phyloP scores from a whole-genome alignment of 768 basidiomycete species.

The Xerocomellus chrysenteron region DNA sequence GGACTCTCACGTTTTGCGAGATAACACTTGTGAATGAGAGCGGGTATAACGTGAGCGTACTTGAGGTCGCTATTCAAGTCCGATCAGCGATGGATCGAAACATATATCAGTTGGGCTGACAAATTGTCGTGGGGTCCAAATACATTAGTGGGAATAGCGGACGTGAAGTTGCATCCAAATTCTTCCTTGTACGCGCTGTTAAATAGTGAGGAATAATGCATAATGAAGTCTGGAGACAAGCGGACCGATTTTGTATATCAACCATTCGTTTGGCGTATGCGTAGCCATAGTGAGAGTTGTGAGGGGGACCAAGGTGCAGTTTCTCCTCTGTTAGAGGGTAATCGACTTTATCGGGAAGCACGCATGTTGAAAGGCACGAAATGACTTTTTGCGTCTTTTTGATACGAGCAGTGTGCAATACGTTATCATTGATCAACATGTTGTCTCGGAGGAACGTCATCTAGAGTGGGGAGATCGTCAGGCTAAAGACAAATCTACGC shows the following conservation, averaged over 20 bases:
- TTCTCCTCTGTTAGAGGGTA: slow-evolving; percentile 93
- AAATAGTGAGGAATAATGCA: not conserved
- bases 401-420: slow-evolving; percentile 73
- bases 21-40: slow-evolving; percentile 89
- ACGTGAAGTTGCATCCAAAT: slow-evolving; percentile 94
- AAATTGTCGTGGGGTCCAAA: slow-evolving; percentile 96
- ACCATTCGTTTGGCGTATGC: slow-evolving; percentile 95
- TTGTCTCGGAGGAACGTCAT: slow-evolving; percentile 96
- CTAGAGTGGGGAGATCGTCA: slow-evolving; percentile 36
- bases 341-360: slow-evolving; percentile 93
- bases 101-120: slow-evolving; percentile 38
- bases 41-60: slow-evolving; percentile 93
- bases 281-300: slow-evolving; percentile 95
- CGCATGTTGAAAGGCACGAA: slow-evolving; percentile 95
- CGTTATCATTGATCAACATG: slow-evolving; percentile 92
- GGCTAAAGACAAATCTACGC: not conserved
- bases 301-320: slow-evolving; percentile 90
- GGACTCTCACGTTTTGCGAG: slow-evolving; percentile 73
- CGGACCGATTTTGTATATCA: slow-evolving; percentile 92
- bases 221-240: not conserved
- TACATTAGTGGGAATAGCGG: slow-evolving; percentile 96
- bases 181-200: slow-evolving; percentile 92
- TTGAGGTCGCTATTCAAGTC: slow-evolving; percentile 67
- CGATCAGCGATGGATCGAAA: slow-evolving; percentile 1
- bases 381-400: slow-evolving; percentile 74